phyloP scores from a whole-genome alignment of 257 asterid species.

The Lavandula angustifolia region DNA sequence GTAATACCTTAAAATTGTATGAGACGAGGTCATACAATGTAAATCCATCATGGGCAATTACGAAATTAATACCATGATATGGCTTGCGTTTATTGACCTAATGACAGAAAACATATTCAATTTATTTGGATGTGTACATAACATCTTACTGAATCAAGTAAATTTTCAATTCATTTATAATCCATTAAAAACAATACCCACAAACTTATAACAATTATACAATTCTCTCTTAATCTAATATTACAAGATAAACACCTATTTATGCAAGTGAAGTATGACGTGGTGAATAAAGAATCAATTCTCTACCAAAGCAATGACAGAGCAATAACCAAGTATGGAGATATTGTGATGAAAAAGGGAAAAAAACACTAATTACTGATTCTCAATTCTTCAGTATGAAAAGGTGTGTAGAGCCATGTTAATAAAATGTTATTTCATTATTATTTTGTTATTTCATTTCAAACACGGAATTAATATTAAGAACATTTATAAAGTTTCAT shows the following conservation, averaged over 20 bases:
- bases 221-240: too few species aligned
- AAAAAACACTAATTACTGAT: too few species aligned
- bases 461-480: too few species aligned
- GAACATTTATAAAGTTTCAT: too few species aligned
- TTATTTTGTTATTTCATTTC: too few species aligned
- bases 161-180: conserved; percentile 12
- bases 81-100: conserved; percentile 95
- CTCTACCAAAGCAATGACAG: background rate
- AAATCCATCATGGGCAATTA: conserved; percentile 96
- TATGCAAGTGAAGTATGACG: too few species aligned
- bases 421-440: background rate
- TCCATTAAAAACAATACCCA: background rate
- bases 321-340: background rate
- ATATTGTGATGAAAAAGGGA: too few species aligned
- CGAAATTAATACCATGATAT: conserved; percentile 77
- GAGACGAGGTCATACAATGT: conserved; percentile 91
- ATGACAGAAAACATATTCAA: conserved; percentile 19
- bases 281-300: too few species aligned
- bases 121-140: conserved; percentile 21
- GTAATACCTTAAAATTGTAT: conserved; percentile 76
- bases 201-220: too few species aligned
- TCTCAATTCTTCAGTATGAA: background rate
- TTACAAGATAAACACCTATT: too few species aligned
- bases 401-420: background rate
- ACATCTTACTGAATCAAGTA: conserved; percentile 13